Evolutionary conservation across 129 eudicot species (phyloP).

Genomic region (Pittosporum tobira): DNA sequence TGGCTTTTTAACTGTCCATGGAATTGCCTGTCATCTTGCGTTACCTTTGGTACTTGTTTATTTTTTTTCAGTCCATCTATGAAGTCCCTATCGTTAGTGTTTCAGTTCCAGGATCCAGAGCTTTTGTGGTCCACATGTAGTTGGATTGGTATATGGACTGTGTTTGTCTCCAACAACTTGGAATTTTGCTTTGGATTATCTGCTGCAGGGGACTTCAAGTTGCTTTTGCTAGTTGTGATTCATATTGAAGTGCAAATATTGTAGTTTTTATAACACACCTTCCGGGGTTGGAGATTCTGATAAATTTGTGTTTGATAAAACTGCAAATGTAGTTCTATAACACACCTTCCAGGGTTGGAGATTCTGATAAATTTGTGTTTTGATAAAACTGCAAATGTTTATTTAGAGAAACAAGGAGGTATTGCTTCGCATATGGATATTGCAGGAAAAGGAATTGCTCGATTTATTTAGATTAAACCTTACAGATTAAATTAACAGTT

Average conservation of each 20-base stretch:
- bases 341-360: slow-evolving; percentile 5
- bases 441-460: slow-evolving; percentile 20
- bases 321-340: slow-evolving; percentile 27
- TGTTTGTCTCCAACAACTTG: slow-evolving; percentile 29
- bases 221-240: slow-evolving; percentile 17
- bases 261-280: slow-evolving; percentile 13
- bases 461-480: background rate
- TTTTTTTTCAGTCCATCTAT: background rate
- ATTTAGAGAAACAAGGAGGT: slow-evolving; percentile 16
- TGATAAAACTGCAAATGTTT: slow-evolving; percentile 22
- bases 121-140: slow-evolving; percentile 18
- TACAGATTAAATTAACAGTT: background rate
- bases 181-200: slow-evolving; percentile 20
- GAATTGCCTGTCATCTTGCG: background rate
- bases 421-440: slow-evolving; percentile 30
- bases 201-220: slow-evolving; percentile 15
- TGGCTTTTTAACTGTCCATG: background rate
- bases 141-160: slow-evolving; percentile 23
- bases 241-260: slow-evolving; percentile 13
- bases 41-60: background rate
- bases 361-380: slow-evolving; percentile 23
- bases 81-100: background rate
- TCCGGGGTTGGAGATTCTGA: slow-evolving; percentile 12
- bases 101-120: slow-evolving; percentile 2
- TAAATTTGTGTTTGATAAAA: slow-evolving; percentile 22